Evolutionary conservation across 345 rosid species (phyloP).

Genomic region (Murraya paniculata): DNA sequence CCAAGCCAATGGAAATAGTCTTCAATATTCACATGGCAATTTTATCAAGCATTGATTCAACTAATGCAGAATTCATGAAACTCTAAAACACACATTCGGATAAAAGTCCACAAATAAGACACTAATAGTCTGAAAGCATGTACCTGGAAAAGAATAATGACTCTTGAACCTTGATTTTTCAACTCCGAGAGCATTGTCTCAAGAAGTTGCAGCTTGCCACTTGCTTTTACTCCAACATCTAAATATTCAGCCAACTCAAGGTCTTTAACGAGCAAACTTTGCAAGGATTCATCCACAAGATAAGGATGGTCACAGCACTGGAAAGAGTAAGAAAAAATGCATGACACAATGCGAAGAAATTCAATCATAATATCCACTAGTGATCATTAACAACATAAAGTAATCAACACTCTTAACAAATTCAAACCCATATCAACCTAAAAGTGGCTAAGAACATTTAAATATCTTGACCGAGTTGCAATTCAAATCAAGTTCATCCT

Average conservation of each 20-base stretch:
- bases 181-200: slow-evolving; percentile 66
- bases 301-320: slow-evolving; percentile 98
- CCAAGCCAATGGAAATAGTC: background rate
- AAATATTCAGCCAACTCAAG: slow-evolving; percentile 35
- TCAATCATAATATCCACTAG: background rate
- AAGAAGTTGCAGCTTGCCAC: slow-evolving; percentile 83
- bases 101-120: background rate
- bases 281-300: slow-evolving; percentile 48
- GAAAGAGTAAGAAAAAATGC: slow-evolving; percentile 20
- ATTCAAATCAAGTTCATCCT: background rate
- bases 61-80: background rate
- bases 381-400: background rate
- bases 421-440: slow-evolving; percentile 5
- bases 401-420: background rate
- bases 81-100: background rate
- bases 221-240: slow-evolving; percentile 80
- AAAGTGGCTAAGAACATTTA: background rate
- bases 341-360: background rate
- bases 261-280: slow-evolving; percentile 35
- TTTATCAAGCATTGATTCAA: background rate
- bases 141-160: slow-evolving; percentile 87
- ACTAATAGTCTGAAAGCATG: slow-evolving; percentile 11
- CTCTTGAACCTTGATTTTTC: slow-evolving; percentile 52
- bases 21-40: background rate
- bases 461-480: background rate